Evolutionary conservation across 768 basidiomycete genomes (phyloP).

Genomic region (Tubosaeta sp.): DNA sequence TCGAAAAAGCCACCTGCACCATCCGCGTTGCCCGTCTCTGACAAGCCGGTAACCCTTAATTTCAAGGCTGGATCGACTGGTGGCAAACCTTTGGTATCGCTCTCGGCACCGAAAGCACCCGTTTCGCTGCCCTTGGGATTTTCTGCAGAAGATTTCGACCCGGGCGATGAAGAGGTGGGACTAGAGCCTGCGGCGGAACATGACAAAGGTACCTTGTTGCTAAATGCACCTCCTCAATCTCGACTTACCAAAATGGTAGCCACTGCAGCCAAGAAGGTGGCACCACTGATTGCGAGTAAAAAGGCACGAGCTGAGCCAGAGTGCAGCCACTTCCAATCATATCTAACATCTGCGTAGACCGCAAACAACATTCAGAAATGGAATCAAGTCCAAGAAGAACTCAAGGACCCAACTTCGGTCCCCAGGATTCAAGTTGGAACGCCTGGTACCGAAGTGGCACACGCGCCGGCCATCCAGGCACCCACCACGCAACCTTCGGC

Average conservation of each 20-base stretch:
- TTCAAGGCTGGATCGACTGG: conserved; percentile 46
- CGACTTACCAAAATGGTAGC: conserved; percentile 29
- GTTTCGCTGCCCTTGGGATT: conserved; percentile 56
- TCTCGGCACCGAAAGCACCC: conserved; percentile 27
- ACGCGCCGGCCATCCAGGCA: conserved; percentile 5
- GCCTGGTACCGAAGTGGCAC: conserved; percentile 8
- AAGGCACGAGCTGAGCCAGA: conserved; percentile 48
- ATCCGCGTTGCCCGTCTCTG: conserved; percentile 66
- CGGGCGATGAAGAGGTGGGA: conserved; percentile 38
- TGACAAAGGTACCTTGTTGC: conserved; percentile 31
- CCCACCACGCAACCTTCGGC: conserved; percentile 9
- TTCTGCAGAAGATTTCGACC: conserved; percentile 56
- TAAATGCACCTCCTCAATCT: neutral
- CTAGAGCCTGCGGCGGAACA: conserved; percentile 45
- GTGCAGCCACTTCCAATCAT: neutral
- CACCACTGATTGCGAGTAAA: conserved; percentile 79
- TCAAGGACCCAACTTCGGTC: conserved; percentile 43
- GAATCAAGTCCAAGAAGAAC: conserved; percentile 92
- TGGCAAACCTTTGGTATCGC: conserved; percentile 17
- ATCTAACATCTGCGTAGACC: conserved; percentile 47
- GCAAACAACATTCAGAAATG: conserved; percentile 92
- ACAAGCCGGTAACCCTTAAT: conserved; percentile 77
- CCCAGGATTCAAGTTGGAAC: conserved; percentile 13
- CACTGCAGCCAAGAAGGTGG: conserved; percentile 61
- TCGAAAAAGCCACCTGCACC: conserved; percentile 45